Evolutionary conservation across 1,139 yeast genomes (phyloP).

Genomic region (Hyphopichia pseudoburtonii): DNA sequence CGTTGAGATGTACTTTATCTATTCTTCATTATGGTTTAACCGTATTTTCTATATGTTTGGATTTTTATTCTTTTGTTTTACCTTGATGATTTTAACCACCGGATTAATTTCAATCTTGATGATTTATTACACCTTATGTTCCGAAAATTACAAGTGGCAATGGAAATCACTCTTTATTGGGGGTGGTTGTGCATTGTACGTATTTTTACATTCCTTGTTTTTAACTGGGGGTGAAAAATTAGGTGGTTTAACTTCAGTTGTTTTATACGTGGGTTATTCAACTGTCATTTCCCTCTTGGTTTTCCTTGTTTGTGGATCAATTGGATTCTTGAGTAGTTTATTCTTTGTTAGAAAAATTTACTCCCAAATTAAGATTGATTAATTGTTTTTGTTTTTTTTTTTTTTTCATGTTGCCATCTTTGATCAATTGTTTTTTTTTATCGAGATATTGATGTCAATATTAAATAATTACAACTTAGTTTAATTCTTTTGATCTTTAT

Average conservation of each 20-base stretch:
- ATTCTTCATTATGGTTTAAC: constrained; percentile 92
- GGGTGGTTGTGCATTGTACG: constrained; percentile 85
- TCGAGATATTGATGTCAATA: not conserved
- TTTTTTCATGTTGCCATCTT: not conserved
- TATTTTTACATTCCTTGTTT: constrained; percentile 78
- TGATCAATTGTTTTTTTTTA: not conserved
- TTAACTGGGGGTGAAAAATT: constrained; percentile 65
- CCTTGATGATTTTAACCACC: constrained; percentile 80
- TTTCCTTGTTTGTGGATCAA: constrained; percentile 83
- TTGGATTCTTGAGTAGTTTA: constrained; percentile 79
- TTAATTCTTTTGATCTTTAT: too few relatives aligned
- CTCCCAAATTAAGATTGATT: constrained; percentile 82
- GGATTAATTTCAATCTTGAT: constrained; percentile 77
- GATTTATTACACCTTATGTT: constrained; percentile 80
- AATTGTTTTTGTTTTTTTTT: constrained; percentile 6
- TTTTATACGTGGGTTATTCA: constrained; percentile 86
- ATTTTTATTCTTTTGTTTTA: constrained; percentile 82
- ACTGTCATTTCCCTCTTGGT: constrained; percentile 65
- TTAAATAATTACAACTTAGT: too few relatives aligned
- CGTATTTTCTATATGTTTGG: constrained; percentile 97
- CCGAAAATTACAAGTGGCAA: constrained; percentile 96
- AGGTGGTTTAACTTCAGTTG: constrained; percentile 74
- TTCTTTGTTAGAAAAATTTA: constrained; percentile 78
- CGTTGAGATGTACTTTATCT: constrained; percentile 87
- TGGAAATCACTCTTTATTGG: constrained; percentile 91